These are phyloP conservation scores for Trichoderma virens DNA, from an alignment of 495 filamentous ascomycete genomes.

Conservation along the genomic window DNA sequence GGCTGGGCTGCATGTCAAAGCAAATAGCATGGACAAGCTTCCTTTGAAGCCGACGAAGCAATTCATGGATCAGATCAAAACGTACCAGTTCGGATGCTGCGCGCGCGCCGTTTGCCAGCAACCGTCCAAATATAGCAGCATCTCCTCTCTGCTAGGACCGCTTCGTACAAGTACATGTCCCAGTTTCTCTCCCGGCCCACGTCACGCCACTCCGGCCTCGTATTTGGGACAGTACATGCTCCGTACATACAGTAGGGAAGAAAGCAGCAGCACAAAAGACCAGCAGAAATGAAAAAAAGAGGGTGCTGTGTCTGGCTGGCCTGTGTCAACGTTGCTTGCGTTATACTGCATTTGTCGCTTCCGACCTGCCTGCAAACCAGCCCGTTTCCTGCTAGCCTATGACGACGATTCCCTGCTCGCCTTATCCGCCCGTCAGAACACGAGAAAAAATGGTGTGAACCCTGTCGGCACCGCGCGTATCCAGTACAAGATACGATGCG, in stretches of 20 bases:
- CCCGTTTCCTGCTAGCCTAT: not conserved
- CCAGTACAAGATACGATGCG: conserved; percentile 7
- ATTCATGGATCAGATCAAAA: no score
- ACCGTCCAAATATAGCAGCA: no score
- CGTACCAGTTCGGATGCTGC: no score
- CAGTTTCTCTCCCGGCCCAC: not conserved
- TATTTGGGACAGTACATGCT: no score
- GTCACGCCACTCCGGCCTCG: conserved; percentile 6
- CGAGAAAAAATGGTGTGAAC: not conserved
- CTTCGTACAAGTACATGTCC: not conserved
- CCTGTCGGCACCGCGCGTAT: not conserved
- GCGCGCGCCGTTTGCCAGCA: no score
- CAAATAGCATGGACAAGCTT: no score
- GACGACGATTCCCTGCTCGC: not conserved
- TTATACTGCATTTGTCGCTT: not conserved
- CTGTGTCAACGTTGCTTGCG: conserved; percentile 7
- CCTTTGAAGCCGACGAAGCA: no score
- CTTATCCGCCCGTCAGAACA: not conserved
- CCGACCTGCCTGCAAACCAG: not conserved
- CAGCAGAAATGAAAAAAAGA: not conserved
- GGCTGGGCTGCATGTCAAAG: not conserved
- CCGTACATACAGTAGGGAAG: not conserved
- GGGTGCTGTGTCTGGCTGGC: not conserved
- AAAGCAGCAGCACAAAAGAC: not conserved
- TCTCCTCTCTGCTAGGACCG: not conserved